Percentiles rank a stretch among this genome's conserved stretches.
phyloP scores from a whole-genome alignment of 257 asterid species.

The Nicotiana knightiana region DNA sequence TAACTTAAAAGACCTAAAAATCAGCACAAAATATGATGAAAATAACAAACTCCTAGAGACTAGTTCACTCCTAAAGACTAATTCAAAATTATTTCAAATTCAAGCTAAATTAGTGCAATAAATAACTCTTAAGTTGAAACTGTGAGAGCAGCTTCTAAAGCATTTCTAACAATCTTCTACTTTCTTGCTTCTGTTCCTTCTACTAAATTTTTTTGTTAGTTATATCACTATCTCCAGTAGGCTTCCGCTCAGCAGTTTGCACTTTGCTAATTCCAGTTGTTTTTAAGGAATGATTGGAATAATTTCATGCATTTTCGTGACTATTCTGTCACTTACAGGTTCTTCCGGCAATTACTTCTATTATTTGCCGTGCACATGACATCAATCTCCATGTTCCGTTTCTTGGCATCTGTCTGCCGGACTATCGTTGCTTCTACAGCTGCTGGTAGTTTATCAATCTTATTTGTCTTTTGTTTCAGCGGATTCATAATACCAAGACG shows the following conservation, averaged over 20 bases:
- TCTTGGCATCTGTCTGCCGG: conserved; percentile 52
- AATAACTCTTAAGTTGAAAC: too few relatives aligned
- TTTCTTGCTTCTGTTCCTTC: neutral
- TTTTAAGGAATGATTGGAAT: neutral
- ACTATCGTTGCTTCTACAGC: conserved; percentile 38
- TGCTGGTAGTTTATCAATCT: conserved; percentile 36
- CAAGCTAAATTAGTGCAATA: too few relatives aligned
- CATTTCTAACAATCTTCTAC: neutral
- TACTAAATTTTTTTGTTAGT: neutral
- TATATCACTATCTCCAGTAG: neutral
- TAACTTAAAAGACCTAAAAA: too few relatives aligned
- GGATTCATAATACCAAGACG: conserved; percentile 61
- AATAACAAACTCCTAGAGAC: too few relatives aligned
- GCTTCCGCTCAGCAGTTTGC: neutral
- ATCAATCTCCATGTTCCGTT: conserved; percentile 52
- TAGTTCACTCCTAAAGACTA: too few relatives aligned
- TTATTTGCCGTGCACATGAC: conserved; percentile 50
- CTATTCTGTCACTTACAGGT: conserved; percentile 32
- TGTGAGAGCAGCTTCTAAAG: too few relatives aligned
- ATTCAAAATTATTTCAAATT: too few relatives aligned
- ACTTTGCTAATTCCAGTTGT: neutral
- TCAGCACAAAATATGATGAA: too few relatives aligned
- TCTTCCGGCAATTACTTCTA: conserved; percentile 45
- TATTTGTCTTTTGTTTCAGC: conserved; percentile 38
- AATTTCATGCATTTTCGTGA: conserved; percentile 2